Percentiles rank a stretch among this genome's conserved stretches.
These are phyloP conservation scores for Fusarium clavum DNA, from an alignment of 2,329 filamentous ascomycete genomes.

Conservation along the genomic window DNA sequence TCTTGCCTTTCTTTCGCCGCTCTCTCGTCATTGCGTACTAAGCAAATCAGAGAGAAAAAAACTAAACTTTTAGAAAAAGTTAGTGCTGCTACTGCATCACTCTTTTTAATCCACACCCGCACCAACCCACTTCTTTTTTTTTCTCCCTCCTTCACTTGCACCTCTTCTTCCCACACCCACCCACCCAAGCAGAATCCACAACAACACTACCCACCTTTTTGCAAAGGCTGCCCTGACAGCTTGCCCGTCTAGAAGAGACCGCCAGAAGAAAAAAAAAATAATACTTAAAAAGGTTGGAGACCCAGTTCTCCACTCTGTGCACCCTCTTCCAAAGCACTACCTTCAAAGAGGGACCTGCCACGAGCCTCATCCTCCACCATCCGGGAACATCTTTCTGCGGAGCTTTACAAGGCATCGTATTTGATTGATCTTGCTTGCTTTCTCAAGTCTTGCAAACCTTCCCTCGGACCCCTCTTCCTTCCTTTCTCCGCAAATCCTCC, in stretches of 20 bases:
- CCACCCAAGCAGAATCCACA: slow-evolving; percentile 38
- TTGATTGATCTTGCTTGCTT: slow-evolving; percentile 45
- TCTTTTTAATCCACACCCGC: slow-evolving; percentile 40
- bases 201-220: slow-evolving; percentile 46
- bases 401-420: slow-evolving; percentile 45
- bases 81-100: slow-evolving; percentile 35
- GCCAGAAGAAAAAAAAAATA: slow-evolving; percentile 48
- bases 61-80: slow-evolving; percentile 13
- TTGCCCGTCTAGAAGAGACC: slow-evolving; percentile 34
- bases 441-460: slow-evolving; percentile 35
- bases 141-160: slow-evolving; percentile 41
- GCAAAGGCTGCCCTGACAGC: slow-evolving; percentile 48
- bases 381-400: slow-evolving; percentile 50
- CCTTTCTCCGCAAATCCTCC: slow-evolving; percentile 40
- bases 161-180: slow-evolving; percentile 41
- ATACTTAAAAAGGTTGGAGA: slow-evolving; percentile 56
- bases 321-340: slow-evolving; percentile 59
- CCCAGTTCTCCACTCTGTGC: slow-evolving; percentile 59
- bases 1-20: slow-evolving; percentile 27
- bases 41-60: slow-evolving; percentile 18
- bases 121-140: slow-evolving; percentile 42
- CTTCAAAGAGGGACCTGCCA: slow-evolving; percentile 54
- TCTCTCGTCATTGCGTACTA: slow-evolving; percentile 34
- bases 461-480: slow-evolving; percentile 28
- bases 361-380: slow-evolving; percentile 57